Conservation (phyloP, 352 stramenopile species). For the Phytopythium oedochilum region DNA sequence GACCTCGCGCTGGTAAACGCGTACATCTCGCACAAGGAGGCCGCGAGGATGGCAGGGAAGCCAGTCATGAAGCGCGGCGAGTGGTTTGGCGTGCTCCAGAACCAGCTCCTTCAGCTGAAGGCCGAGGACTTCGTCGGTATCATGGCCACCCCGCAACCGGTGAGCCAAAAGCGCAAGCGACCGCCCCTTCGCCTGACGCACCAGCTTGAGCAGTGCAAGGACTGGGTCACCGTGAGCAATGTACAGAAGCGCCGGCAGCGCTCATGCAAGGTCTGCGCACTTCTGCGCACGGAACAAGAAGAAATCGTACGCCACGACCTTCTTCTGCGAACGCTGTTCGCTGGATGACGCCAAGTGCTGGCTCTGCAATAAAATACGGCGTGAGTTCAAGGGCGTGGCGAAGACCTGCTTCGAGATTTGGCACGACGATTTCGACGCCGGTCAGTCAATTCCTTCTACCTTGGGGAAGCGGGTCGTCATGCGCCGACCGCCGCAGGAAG, state of each 20-base stretch:
- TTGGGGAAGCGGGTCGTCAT: constrained; percentile 16
- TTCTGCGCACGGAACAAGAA: constrained; percentile 5
- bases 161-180: constrained; percentile 1
- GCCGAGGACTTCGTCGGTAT: constrained; percentile 9
- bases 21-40: constrained; percentile 13
- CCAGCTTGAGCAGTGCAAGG: not conserved
- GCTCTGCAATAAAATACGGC: constrained; percentile 10
- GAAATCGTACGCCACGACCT: constrained; percentile 15
- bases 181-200: not conserved
- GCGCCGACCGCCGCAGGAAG: constrained; percentile 3
- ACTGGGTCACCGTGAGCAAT: constrained; percentile 7
- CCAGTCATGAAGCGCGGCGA: constrained; percentile 5
- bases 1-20: constrained; percentile 17
- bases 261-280: constrained; percentile 12
- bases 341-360: constrained; percentile 11
- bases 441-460: constrained; percentile 5
- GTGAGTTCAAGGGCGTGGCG: constrained; percentile 7
- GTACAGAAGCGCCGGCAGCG: constrained; percentile 8
- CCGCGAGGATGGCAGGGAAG: not conserved
- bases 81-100: not conserved
- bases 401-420: constrained; percentile 22
- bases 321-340: constrained; percentile 16
- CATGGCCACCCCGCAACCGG: not conserved
- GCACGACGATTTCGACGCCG: constrained; percentile 16
- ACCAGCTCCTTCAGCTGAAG: constrained; percentile 6